Conservation (phyloP, 306 rosid species). For the Arachis stenosperma region DNA sequence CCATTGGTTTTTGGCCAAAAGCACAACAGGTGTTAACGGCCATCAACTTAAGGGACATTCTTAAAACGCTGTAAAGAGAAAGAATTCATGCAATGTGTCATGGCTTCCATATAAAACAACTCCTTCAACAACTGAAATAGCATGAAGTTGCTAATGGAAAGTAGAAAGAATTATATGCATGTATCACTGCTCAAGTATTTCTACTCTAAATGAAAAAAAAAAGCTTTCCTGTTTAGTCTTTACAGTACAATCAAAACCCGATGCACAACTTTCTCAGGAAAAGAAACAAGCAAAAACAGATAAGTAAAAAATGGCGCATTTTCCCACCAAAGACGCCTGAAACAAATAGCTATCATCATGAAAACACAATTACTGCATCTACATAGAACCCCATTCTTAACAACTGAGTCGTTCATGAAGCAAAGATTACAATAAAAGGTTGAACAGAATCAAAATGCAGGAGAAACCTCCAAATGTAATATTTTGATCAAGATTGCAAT, state of each 20-base stretch:
- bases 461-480: slow-evolving; percentile 28
- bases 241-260: slow-evolving; percentile 15
- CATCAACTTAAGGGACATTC: slow-evolving; percentile 1
- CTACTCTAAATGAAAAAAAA: background rate
- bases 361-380: slow-evolving; percentile 6
- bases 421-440: background rate
- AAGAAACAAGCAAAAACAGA: background rate
- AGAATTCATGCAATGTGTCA: background rate
- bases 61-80: background rate
- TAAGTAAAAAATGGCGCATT: background rate
- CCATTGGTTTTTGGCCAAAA: background rate
- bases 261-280: background rate
- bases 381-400: background rate
- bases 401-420: background rate
- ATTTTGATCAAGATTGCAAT: background rate
- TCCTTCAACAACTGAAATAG: background rate
- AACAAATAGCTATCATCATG: slow-evolving; percentile 14
- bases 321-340: slow-evolving; percentile 18
- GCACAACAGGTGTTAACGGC: background rate
- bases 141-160: background rate
- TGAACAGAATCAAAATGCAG: slow-evolving; percentile 22
- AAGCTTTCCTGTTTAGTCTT: background rate
- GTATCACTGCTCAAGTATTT: background rate
- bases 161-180: slow-evolving; percentile 1
- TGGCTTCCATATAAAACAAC: background rate